These are phyloP conservation scores for Pharnaceum exiguum DNA, from an alignment of 148 eudicot species.

Conservation along the genomic window DNA sequence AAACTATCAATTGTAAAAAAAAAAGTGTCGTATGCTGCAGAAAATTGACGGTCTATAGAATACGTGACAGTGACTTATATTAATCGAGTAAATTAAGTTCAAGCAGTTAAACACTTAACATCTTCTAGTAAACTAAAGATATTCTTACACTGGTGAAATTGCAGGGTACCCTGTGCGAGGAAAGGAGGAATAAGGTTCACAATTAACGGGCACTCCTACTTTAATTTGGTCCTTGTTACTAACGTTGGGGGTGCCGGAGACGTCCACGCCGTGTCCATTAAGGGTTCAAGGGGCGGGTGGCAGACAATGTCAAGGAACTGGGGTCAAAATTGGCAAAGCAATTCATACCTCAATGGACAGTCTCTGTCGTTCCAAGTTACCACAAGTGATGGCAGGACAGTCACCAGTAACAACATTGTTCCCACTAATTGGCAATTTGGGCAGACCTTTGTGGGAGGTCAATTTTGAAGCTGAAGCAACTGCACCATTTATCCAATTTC, in stretches of 20 bases:
- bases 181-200: constrained; percentile 87
- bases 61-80: too few relatives aligned
- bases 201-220: constrained; percentile 77
- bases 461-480: constrained; percentile 48
- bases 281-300: constrained; percentile 76
- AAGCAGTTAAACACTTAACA: too few relatives aligned
- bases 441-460: constrained; percentile 58
- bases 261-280: constrained; percentile 63
- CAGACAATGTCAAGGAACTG: constrained; percentile 81
- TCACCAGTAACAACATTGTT: constrained; percentile 53
- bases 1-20: too few relatives aligned
- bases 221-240: constrained; percentile 64
- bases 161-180: constrained; percentile 69
- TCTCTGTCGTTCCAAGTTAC: constrained; percentile 64
- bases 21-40: too few relatives aligned
- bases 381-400: constrained; percentile 64
- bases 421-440: constrained; percentile 78
- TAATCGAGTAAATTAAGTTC: too few relatives aligned
- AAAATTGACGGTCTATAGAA: too few relatives aligned
- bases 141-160: neutral
- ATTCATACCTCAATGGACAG: constrained; percentile 63
- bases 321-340: constrained; percentile 96
- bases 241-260: constrained; percentile 86
- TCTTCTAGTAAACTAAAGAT: neutral
- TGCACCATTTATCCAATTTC: neutral